These are phyloP conservation scores for Jacaranda copaia DNA, from an alignment of 257 asterid species.

Conservation along the genomic window DNA sequence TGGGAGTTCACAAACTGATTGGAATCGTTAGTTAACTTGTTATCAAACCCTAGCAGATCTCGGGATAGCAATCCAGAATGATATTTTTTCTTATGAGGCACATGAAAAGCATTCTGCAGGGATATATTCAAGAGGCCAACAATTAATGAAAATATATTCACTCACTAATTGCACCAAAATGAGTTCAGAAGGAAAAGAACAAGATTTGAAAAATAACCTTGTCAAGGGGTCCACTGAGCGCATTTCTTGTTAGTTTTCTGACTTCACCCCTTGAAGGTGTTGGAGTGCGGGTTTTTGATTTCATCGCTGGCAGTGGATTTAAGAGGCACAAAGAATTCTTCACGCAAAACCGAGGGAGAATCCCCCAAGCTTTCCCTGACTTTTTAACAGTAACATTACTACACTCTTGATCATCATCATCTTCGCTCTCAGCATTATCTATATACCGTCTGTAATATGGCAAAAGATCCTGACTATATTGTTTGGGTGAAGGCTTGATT, in stretches of 20 bases:
- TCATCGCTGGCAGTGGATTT: conserved; percentile 73
- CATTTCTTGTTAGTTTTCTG: conserved; percentile 67
- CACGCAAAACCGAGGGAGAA: conserved; percentile 80
- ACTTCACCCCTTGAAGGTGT: conserved; percentile 55
- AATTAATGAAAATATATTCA: neutral
- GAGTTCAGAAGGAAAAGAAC: neutral
- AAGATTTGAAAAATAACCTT: conserved; percentile 52
- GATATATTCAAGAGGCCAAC: conserved; percentile 16
- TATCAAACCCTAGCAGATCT: conserved; percentile 53
- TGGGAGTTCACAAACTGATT: conserved; percentile 43
- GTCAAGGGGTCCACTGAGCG: conserved; percentile 91
- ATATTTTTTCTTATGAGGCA: conserved; percentile 62
- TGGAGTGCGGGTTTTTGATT: conserved; percentile 57
- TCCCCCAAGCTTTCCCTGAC: conserved; percentile 75
- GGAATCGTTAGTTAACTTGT: conserved; percentile 45
- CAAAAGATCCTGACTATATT: conserved; percentile 43
- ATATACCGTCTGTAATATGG: conserved; percentile 44
- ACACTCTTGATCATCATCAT: conserved; percentile 51
- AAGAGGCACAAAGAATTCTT: conserved; percentile 76
- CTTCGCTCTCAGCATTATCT: conserved; percentile 66
- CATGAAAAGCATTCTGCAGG: conserved; percentile 63
- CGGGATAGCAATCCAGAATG: conserved; percentile 80
- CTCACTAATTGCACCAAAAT: neutral
- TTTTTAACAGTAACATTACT: conserved; percentile 54
- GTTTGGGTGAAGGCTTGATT: conserved; percentile 59